Evolutionary conservation across 371 early-diverging fungal species (phyloP).

Genomic region (Mucor irregularis): DNA sequence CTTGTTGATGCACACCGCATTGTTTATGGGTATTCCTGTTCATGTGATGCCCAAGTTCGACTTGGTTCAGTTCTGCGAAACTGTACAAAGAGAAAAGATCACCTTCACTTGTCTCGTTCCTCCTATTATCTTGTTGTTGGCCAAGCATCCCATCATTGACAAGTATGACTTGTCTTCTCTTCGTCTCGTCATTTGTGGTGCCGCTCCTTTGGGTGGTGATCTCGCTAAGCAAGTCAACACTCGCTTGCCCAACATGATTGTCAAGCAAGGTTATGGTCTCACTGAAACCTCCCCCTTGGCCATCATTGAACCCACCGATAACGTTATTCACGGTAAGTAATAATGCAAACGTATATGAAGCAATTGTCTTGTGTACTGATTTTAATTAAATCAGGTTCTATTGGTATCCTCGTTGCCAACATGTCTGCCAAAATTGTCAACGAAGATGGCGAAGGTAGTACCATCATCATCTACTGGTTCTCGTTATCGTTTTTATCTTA

Average conservation of each 20-base stretch:
- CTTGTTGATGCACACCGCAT: constrained; percentile 21
- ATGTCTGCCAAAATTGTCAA: constrained; percentile 71
- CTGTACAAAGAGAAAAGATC: constrained; percentile 61
- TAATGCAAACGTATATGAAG: background rate
- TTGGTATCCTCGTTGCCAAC: constrained; percentile 70
- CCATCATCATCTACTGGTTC: background rate
- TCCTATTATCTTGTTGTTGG: constrained; percentile 70
- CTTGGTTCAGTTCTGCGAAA: constrained; percentile 53
- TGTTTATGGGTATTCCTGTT: constrained; percentile 37
- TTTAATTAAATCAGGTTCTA: constrained; percentile 52
- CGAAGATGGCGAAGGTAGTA: constrained; percentile 52
- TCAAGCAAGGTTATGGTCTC: constrained; percentile 40
- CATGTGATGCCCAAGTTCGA: constrained; percentile 73
- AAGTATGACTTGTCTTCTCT: constrained; percentile 69
- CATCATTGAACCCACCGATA: constrained; percentile 18
- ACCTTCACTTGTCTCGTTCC: constrained; percentile 73
- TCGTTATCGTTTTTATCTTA: background rate
- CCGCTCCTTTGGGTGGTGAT: constrained; percentile 80
- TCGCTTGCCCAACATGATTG: constrained; percentile 37
- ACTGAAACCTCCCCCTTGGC: constrained; percentile 25
- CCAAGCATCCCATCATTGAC: constrained; percentile 68
- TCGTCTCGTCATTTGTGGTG: constrained; percentile 64
- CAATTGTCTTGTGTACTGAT: background rate
- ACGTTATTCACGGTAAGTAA: constrained; percentile 12
- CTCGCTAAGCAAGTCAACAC: constrained; percentile 42